Evolutionary conservation across 106 monocot species (phyloP).

Genomic region (Triglochin maritima): DNA sequence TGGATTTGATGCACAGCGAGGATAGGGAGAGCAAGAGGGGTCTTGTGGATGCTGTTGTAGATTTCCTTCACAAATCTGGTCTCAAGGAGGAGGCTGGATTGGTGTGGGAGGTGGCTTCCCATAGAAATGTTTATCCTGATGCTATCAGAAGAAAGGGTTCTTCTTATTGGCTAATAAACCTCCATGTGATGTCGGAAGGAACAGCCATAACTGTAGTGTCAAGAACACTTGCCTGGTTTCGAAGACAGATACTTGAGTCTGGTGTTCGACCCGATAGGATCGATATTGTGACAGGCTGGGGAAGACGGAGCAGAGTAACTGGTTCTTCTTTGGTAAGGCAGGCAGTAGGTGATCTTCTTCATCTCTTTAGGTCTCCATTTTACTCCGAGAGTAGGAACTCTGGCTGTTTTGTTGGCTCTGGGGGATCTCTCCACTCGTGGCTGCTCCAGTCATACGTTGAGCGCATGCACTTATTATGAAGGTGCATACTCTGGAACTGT

Average conservation of each 20-base stretch:
- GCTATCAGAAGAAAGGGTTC: slow-evolving; percentile 56
- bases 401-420: slow-evolving; percentile 85
- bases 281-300: slow-evolving; percentile 95
- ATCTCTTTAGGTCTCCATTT: slow-evolving; percentile 67
- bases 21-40: slow-evolving; percentile 96
- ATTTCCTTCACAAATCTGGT: slow-evolving; percentile 88
- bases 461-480: slow-evolving; percentile 85
- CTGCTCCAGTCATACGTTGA: slow-evolving; percentile 76
- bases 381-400: slow-evolving; percentile 57
- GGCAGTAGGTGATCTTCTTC: slow-evolving; percentile 61
- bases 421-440: slow-evolving; percentile 69
- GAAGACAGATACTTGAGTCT: slow-evolving; percentile 32
- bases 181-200: slow-evolving; percentile 96
- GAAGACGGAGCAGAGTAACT: slow-evolving; percentile 80
- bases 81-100: slow-evolving; percentile 92
- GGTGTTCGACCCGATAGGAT: slow-evolving; percentile 43
- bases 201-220: slow-evolving; percentile 81
- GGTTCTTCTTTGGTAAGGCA: slow-evolving; percentile 78
- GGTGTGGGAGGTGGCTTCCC: slow-evolving; percentile 78
- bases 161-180: slow-evolving; percentile 79
- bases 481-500: background rate
- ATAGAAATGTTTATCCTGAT: slow-evolving; percentile 83
- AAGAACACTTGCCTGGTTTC: slow-evolving; percentile 83
- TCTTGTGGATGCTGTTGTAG: slow-evolving; percentile 73
- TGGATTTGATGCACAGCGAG: slow-evolving; percentile 81